These are phyloP conservation scores for Hordeum marinum DNA, from an alignment of 176 grass and related monocot genomes.

Conservation along the genomic window DNA sequence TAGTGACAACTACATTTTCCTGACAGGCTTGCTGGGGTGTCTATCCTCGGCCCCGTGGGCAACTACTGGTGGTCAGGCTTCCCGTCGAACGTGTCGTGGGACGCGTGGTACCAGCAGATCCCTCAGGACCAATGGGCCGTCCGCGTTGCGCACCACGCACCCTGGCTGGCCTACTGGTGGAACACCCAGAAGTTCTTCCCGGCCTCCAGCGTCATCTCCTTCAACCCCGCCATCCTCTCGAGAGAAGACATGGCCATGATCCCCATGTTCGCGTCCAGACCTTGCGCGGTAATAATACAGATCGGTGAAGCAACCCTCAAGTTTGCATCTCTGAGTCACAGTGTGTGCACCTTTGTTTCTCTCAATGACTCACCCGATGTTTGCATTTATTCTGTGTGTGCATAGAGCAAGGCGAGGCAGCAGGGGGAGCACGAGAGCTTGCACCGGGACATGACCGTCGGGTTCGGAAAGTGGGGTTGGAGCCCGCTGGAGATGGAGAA, in stretches of 20 bases:
- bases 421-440: slow-evolving; percentile 6
- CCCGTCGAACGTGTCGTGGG: slow-evolving; percentile 48
- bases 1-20: too few relatives aligned
- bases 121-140: slow-evolving; percentile 69
- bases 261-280: slow-evolving; percentile 29
- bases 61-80: slow-evolving; percentile 93
- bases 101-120: slow-evolving; percentile 62
- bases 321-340: neutral
- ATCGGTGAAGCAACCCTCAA: neutral
- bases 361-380: neutral
- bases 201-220: slow-evolving; percentile 52
- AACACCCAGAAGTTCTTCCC: slow-evolving; percentile 85
- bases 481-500: slow-evolving; percentile 54
- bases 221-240: slow-evolving; percentile 34
- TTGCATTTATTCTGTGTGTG: neutral
- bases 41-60: slow-evolving; percentile 59
- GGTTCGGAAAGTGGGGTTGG: slow-evolving; percentile 3
- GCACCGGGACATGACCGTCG: neutral
- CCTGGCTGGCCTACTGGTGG: slow-evolving; percentile 86
- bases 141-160: slow-evolving; percentile 63
- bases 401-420: slow-evolving; percentile 46
- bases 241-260: slow-evolving; percentile 35
- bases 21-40: slow-evolving; percentile 45
- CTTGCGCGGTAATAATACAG: slow-evolving; percentile 14
- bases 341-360: neutral